phyloP scores from a whole-genome alignment of 2,329 filamentous ascomycete genomes.

The Falciphora oryzae region DNA sequence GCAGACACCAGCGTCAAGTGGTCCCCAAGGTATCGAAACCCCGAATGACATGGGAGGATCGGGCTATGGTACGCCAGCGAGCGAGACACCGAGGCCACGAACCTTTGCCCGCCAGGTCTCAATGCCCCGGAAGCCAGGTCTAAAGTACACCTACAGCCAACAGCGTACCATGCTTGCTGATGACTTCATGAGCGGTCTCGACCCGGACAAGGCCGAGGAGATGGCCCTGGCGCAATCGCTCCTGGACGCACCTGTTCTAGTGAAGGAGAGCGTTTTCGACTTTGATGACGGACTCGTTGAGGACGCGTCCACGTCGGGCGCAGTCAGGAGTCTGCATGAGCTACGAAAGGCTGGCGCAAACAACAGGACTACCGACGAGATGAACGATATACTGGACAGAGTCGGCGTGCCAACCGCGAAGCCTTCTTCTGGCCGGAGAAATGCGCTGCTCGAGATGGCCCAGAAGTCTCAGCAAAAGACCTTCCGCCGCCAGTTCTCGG shows the following conservation, averaged over 20 bases:
- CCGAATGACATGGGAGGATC: not conserved
- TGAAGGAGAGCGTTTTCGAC: constrained; percentile 22
- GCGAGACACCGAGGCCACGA: constrained; percentile 15
- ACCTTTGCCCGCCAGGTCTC: constrained; percentile 18
- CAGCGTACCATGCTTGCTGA: constrained; percentile 32
- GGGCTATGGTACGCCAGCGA: constrained; percentile 11
- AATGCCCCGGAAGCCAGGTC: constrained; percentile 25
- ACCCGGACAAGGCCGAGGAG: constrained; percentile 17
- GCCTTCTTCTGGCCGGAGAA: constrained; percentile 47
- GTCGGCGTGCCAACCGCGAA: constrained; percentile 45
- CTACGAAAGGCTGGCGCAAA: constrained; percentile 61
- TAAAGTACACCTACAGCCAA: constrained; percentile 33
- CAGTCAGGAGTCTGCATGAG: constrained; percentile 60
- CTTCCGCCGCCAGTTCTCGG: constrained; percentile 65
- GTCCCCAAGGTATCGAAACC: not conserved
- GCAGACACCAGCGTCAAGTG: constrained; percentile 16
- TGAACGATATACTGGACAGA: constrained; percentile 58
- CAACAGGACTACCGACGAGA: constrained; percentile 59
- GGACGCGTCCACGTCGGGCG: constrained; percentile 36
- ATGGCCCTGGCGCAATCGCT: constrained; percentile 20
- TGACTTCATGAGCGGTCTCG: constrained; percentile 18
- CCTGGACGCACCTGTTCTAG: constrained; percentile 18
- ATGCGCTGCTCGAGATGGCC: constrained; percentile 54
- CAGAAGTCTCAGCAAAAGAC: constrained; percentile 54
- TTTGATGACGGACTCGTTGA: constrained; percentile 39